Conservation (phyloP, 345 rosid genomes). For the Conringia planisiliqua region DNA sequence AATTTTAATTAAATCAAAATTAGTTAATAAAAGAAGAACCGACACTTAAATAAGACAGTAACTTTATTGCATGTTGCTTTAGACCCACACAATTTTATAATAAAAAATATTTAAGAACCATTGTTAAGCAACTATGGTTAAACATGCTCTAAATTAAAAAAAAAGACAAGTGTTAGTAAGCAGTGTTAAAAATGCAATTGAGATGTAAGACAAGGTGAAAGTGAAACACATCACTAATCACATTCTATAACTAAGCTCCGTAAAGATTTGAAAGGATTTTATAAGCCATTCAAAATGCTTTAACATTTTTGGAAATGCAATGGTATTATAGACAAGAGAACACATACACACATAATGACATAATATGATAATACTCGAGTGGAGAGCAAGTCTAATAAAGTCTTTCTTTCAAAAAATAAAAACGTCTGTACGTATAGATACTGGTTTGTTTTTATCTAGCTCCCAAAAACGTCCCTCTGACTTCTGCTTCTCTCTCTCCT, state of each 20-base stretch:
- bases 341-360: background rate
- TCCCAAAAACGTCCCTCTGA: conserved; percentile 5
- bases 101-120: too few species aligned
- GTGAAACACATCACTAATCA: background rate
- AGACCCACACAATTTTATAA: too few species aligned
- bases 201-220: background rate
- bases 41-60: too few species aligned
- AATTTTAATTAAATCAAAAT: too few species aligned
- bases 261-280: background rate
- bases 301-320: background rate
- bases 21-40: too few species aligned
- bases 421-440: background rate
- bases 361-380: background rate
- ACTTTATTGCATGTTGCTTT: too few species aligned
- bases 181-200: background rate
- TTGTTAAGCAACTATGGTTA: too few species aligned
- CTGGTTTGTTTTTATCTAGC: background rate
- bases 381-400: background rate
- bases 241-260: background rate
- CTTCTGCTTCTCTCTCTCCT: conserved; percentile 7
- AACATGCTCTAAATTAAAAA: too few species aligned
- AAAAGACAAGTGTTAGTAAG: too few species aligned
- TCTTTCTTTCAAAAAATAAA: background rate
- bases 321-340: background rate
- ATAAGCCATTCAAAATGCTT: background rate